A percentile compares a stretch with the other conserved stretches of the same genome.
Evolutionary conservation across 2,329 filamentous ascomycete species (phyloP).

Genomic region (Zymoseptoria ardabiliae): DNA sequence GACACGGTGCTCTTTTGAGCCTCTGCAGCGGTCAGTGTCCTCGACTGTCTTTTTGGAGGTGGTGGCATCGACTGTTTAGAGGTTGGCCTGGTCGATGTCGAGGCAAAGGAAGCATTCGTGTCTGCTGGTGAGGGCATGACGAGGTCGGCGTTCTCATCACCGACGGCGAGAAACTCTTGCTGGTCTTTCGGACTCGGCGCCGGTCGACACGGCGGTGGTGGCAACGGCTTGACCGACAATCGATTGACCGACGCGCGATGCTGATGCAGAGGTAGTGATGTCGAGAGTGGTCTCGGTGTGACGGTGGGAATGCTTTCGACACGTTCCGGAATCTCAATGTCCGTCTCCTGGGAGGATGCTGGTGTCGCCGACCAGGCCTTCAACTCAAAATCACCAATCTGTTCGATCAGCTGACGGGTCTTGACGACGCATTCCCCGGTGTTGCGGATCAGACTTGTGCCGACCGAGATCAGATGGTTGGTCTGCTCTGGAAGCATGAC

Average conservation of each 20-base stretch:
- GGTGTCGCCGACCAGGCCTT: background rate
- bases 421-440: conserved; percentile 88
- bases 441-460: conserved; percentile 52
- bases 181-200: conserved; percentile 1
- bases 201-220: conserved; percentile 4
- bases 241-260: background rate
- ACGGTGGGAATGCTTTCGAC: conserved; percentile 5
- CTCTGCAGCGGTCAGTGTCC: conserved; percentile 3
- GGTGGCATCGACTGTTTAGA: conserved; percentile 11
- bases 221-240: conserved; percentile 6
- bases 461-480: conserved; percentile 23
- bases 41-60: background rate
- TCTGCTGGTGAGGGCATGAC: background rate
- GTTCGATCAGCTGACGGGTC: conserved; percentile 75
- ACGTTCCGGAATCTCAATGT: conserved; percentile 6
- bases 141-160: background rate
- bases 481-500: conserved; percentile 60
- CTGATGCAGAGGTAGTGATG: background rate
- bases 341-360: background rate
- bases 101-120: background rate
- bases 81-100: background rate
- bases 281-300: background rate
- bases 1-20: conserved; percentile 10
- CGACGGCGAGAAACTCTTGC: background rate
- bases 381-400: conserved; percentile 46